Percentiles rank a stretch among this genome's conserved stretches.
These are phyloP conservation scores for Helichrysum umbraculigerum DNA, from an alignment of 129 eudicot species.

Conservation along the genomic window DNA sequence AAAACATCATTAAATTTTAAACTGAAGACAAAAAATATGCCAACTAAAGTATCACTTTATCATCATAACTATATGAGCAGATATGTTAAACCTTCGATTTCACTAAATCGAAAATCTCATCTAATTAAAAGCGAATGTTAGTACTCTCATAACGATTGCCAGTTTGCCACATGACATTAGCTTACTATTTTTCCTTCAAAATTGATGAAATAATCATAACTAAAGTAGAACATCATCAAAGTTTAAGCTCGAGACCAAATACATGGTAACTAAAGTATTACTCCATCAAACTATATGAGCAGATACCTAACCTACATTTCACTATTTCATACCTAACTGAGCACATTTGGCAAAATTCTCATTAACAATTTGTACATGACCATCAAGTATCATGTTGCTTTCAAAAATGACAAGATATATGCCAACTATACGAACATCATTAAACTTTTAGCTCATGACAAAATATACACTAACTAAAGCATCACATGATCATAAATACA, in stretches of 20 bases:
- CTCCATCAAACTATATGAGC: neutral
- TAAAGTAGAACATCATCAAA: neutral
- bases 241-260: neutral
- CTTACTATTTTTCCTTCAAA: neutral
- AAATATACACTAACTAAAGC: neutral
- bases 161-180: conserved; percentile 17
- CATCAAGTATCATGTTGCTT: neutral
- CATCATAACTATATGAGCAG: conserved; percentile 16
- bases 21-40: conserved; percentile 6
- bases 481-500: neutral
- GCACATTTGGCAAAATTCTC: neutral
- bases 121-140: neutral
- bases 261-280: neutral
- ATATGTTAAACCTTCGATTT: neutral
- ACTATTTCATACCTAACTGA: neutral
- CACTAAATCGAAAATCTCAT: neutral
- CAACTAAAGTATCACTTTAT: neutral
- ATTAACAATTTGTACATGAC: neutral
- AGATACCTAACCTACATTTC: neutral
- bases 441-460: neutral
- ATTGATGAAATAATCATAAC: neutral
- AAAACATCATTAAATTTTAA: conserved; percentile 1
- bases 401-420: neutral
- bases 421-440: neutral
- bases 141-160: conserved; percentile 7